Conservation (phyloP, 805 yeast genomes). For the Ogataea trehaloabstinens region DNA sequence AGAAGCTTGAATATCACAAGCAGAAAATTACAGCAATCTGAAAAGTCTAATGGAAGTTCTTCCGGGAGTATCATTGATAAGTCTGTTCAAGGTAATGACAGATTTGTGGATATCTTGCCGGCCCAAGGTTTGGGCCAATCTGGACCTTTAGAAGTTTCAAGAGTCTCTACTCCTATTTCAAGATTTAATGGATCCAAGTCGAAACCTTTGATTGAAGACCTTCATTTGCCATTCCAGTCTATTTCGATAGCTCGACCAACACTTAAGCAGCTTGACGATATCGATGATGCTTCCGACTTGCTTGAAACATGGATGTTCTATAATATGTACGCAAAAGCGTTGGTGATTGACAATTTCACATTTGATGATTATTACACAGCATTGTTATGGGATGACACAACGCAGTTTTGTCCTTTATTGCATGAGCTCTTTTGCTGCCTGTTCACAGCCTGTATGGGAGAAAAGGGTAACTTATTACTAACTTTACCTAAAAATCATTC, state of each 20-base stretch:
- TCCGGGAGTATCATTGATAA: neutral
- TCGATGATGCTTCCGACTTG: slow-evolving; percentile 38
- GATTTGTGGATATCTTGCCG: slow-evolving; percentile 22
- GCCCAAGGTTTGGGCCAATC: slow-evolving; percentile 14
- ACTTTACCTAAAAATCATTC: slow-evolving; percentile 28
- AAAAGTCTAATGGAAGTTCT: slow-evolving; percentile 13
- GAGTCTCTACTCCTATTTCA: slow-evolving; percentile 17
- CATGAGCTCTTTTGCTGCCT: slow-evolving; percentile 70
- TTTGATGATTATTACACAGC: slow-evolving; percentile 74
- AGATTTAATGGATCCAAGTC: slow-evolving; percentile 6
- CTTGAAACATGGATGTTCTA: slow-evolving; percentile 75
- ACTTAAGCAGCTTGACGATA: slow-evolving; percentile 21
- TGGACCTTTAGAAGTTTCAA: slow-evolving; percentile 14
- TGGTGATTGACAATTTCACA: slow-evolving; percentile 68
- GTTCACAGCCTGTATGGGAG: slow-evolving; percentile 51
- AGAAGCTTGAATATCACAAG: slow-evolving; percentile 46
- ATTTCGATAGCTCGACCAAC: slow-evolving; percentile 24
- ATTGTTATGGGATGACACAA: slow-evolving; percentile 45
- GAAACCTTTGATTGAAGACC: slow-evolving; percentile 30
- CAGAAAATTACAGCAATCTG: slow-evolving; percentile 33
- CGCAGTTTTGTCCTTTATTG: slow-evolving; percentile 49
- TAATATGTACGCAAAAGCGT: slow-evolving; percentile 63
- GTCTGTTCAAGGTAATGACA: slow-evolving; percentile 1
- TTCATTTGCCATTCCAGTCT: slow-evolving; percentile 28
- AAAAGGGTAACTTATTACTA: slow-evolving; percentile 30